These are phyloP conservation scores for Omphalea diandra DNA, from an alignment of 441 rosid species.

Conservation along the genomic window DNA sequence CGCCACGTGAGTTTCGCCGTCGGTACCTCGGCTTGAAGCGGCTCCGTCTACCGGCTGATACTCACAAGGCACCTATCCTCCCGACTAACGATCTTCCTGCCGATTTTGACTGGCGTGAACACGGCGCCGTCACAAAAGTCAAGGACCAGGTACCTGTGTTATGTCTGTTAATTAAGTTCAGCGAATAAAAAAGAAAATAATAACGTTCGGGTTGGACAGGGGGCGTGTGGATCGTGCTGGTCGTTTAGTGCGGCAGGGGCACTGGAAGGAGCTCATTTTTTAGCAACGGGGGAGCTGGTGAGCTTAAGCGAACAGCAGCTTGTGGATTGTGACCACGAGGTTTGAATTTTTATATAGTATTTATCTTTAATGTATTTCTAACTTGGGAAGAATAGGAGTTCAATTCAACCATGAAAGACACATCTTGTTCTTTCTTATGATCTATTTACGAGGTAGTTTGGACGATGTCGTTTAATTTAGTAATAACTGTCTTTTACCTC, in stretches of 20 bases:
- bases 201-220: slow-evolving; percentile 36
- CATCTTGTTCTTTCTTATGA: too few relatives aligned
- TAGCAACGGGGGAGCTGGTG: slow-evolving; percentile 72
- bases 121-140: slow-evolving; percentile 72
- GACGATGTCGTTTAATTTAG: too few relatives aligned
- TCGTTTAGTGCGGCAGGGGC: slow-evolving; percentile 91
- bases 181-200: not conserved
- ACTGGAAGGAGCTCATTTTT: slow-evolving; percentile 83
- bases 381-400: too few relatives aligned
- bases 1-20: slow-evolving; percentile 62
- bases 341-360: slow-evolving; percentile 29
- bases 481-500: too few relatives aligned
- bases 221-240: slow-evolving; percentile 97
- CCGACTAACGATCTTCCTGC: slow-evolving; percentile 68
- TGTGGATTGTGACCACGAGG: slow-evolving; percentile 99
- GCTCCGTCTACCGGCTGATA: slow-evolving; percentile 67
- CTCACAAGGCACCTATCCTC: slow-evolving; percentile 73
- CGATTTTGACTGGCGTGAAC: slow-evolving; percentile 91
- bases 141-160: slow-evolving; percentile 66
- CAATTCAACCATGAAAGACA: too few relatives aligned
- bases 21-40: slow-evolving; percentile 54
- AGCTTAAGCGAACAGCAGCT: slow-evolving; percentile 99
- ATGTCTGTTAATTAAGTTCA: not conserved
- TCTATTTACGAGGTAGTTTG: too few relatives aligned
- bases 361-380: too few relatives aligned